Conservation (phyloP, 305 asterid genomes). For the Solanum hybrid region DNA sequence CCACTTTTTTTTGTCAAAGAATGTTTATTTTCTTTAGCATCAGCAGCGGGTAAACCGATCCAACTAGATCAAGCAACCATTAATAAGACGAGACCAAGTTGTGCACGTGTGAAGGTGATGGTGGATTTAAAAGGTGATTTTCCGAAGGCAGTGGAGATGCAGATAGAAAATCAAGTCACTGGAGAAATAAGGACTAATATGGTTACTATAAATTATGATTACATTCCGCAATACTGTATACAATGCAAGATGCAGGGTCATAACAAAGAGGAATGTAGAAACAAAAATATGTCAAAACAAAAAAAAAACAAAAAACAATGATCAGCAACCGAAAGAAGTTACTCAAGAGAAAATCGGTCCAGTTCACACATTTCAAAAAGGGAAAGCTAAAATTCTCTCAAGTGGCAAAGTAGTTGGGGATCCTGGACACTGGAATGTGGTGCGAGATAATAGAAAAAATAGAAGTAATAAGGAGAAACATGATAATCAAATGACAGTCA, state of each 20-base stretch:
- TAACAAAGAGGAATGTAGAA: not conserved
- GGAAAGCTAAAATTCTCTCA: not conserved
- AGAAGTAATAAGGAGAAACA: not conserved
- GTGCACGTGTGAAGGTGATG: not conserved
- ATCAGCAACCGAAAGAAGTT: not conserved
- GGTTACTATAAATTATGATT: not conserved
- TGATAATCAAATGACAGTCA: not conserved
- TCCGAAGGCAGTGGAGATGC: not conserved
- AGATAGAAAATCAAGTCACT: not conserved
- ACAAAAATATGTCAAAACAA: not conserved
- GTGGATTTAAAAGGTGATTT: not conserved
- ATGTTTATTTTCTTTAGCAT: not conserved
- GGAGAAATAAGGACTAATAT: not conserved
- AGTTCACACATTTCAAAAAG: not conserved
- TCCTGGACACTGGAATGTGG: not conserved
- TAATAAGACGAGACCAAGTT: not conserved
- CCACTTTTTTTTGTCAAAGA: not conserved
- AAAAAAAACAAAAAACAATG: too few relatives aligned
- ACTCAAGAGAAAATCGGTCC: not conserved
- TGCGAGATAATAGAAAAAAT: not conserved
- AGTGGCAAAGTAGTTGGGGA: not conserved
- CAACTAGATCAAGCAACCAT: not conserved
- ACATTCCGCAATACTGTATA: not conserved
- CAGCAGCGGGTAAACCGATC: not conserved
- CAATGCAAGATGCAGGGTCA: not conserved